phyloP scores from a whole-genome alignment of 306 rosid genomes.

The Vicia villosa region DNA sequence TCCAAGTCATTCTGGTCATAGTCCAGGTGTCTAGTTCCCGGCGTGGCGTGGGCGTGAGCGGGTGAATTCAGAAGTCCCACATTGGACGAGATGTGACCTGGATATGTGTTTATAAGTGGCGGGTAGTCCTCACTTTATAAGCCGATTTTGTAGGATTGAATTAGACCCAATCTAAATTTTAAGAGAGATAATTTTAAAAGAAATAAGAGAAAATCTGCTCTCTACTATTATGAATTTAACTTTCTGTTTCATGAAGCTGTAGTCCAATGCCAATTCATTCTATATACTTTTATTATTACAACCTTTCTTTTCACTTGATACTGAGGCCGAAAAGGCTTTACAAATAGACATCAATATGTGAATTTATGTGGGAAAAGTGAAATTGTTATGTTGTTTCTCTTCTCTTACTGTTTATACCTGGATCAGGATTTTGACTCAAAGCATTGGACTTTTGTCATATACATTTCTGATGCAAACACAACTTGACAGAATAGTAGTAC shows the following conservation, averaged over 20 bases:
- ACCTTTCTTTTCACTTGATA: not conserved
- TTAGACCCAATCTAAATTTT: not conserved
- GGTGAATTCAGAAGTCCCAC: not conserved
- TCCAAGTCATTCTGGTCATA: not conserved
- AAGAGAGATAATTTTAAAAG: too few relatives aligned
- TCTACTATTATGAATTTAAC: constrained; percentile 16
- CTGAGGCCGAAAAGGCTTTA: constrained; percentile 10
- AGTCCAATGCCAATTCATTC: not conserved
- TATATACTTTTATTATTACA: not conserved
- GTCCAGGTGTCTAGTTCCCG: not conserved
- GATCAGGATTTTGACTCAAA: constrained; percentile 78
- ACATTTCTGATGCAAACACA: constrained; percentile 68
- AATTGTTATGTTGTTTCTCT: constrained; percentile 21
- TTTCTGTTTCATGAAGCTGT: not conserved
- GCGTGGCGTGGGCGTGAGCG: not conserved
- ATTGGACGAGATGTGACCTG: not conserved
- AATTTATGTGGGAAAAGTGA: constrained; percentile 16
- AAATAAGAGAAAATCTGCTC: constrained; percentile 3
- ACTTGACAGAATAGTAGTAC: constrained; percentile 88
- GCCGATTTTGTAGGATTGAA: not conserved
- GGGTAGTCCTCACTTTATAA: not conserved
- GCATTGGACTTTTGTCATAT: constrained; percentile 93
- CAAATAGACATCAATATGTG: not conserved
- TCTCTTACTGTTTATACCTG: constrained; percentile 30
- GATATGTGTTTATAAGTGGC: not conserved